Base-by-base conservation (phyloP, 108 stramenopile species). In the Mayamaea pseudoterrestris region DNA sequence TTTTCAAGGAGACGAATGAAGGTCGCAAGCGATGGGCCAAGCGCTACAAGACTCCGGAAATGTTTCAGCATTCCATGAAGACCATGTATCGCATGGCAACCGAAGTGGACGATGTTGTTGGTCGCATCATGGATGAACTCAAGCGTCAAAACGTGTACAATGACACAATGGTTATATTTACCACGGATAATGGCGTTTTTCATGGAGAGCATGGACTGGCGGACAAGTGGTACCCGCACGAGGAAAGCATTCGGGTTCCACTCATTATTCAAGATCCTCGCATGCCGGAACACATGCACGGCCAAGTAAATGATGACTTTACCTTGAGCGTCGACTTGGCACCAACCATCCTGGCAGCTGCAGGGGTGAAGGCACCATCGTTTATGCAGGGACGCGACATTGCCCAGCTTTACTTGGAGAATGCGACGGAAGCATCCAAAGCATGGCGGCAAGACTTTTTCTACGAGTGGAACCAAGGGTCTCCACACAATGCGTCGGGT, bases 171-270 rank as follows among this genome's bases (percentile, higher is more conserved):
- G 50, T 89, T 21, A 81, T 89, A 30, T 89, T 89, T 44, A 80
- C 80, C n/a, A 83, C 82, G 0, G 87, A 89, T 50, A 89, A 89
- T 65, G 87, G 87, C 14, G 75, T 74, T 30, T 71, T 81, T 49
- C 81, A 89, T 42, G 52, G 41, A 27, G 42, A 66, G 47, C 65
- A 72, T 27, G 61, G 61, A 22, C 41, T 66, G 21, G 70, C 63
- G 0, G 74, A 65, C 48, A 75, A 75, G 40, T 75, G 78, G 78
- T 88, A 65, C 50, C 76, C 80, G n/a, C 73, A 74, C 46, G 73
- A 88, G 44, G 87, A 89, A 37, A 62, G 62, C 1, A 77, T 89
- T n/a, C 65, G 82, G 5, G 82, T 83, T 2, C 87, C 87, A 1
- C 47, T 89, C 16, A 70, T 89, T 12, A 78, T 89, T 44, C 55